Conservation (phyloP, 495 filamentous ascomycete species). For the Chlorociboria aeruginascens region DNA sequence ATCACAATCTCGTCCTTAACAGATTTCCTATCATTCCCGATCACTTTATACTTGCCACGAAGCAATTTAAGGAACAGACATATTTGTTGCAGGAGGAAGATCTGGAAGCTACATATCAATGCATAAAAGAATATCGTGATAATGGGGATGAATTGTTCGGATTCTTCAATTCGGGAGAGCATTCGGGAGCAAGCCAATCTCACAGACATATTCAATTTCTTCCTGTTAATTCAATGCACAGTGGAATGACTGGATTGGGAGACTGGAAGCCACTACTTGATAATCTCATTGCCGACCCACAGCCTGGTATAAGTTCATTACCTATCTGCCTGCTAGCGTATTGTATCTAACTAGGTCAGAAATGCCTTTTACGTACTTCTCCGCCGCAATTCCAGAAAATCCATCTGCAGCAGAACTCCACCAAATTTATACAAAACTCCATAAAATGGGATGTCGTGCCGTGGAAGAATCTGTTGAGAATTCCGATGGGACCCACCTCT, state of each 20-base stretch:
- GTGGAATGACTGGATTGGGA: conserved; percentile 20
- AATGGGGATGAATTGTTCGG: conserved; percentile 43
- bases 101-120: conserved; percentile 50
- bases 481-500: not conserved
- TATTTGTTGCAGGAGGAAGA: conserved; percentile 55
- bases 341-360: conserved; percentile 1
- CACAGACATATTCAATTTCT: conserved; percentile 74
- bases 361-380: conserved; percentile 43
- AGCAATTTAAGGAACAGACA: conserved; percentile 51
- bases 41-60: conserved; percentile 72
- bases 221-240: conserved; percentile 54
- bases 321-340: not conserved
- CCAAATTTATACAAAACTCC: conserved; percentile 38
- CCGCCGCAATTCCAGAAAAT: conserved; percentile 28
- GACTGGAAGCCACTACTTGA: conserved; percentile 45
- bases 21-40: conserved; percentile 71
- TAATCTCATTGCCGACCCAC: conserved; percentile 13
- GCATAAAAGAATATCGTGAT: conserved; percentile 47
- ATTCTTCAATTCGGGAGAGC: conserved; percentile 72
- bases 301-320: not conserved
- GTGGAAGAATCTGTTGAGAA: conserved; percentile 1
- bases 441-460: conserved; percentile 34
- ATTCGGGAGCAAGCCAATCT: conserved; percentile 69
- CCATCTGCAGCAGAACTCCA: conserved; percentile 30
- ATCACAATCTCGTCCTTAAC: conserved; percentile 63